A percentile compares a stretch with the other conserved stretches of the same genome.
phyloP scores from a whole-genome alignment of 345 rosid genomes.

The Boechera retrofracta region DNA sequence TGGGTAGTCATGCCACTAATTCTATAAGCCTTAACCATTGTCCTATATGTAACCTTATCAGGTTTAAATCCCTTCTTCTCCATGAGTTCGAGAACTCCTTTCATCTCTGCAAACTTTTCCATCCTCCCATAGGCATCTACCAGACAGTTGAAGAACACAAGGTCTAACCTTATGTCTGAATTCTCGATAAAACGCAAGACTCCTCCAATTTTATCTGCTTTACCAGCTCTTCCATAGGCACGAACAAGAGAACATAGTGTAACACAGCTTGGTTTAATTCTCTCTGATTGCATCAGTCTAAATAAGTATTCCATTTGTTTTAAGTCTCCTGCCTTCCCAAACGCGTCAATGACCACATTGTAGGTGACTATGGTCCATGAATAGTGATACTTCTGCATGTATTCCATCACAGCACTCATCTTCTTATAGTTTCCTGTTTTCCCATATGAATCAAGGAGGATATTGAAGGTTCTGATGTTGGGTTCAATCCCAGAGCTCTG shows the following conservation, averaged over 20 bases:
- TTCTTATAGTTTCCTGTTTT: slow-evolving; percentile 75
- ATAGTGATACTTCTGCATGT: slow-evolving; percentile 89
- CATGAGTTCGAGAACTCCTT: slow-evolving; percentile 77
- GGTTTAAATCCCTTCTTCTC: slow-evolving; percentile 72
- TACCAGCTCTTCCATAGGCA: slow-evolving; percentile 76
- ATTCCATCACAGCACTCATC: slow-evolving; percentile 94
- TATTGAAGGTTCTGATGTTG: slow-evolving; percentile 83
- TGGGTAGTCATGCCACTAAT: slow-evolving; percentile 68
- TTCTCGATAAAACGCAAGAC: slow-evolving; percentile 80
- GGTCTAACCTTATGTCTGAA: slow-evolving; percentile 73
- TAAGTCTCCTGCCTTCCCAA: slow-evolving; percentile 83
- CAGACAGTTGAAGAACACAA: slow-evolving; percentile 83
- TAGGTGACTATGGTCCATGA: slow-evolving; percentile 97
- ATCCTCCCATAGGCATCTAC: slow-evolving; percentile 89
- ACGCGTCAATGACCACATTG: slow-evolving; percentile 88
- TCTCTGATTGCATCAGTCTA: slow-evolving; percentile 83
- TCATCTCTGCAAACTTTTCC: slow-evolving; percentile 90
- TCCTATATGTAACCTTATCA: slow-evolving; percentile 78
- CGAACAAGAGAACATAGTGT: slow-evolving; percentile 86
- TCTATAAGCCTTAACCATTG: slow-evolving; percentile 82
- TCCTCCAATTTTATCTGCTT: slow-evolving; percentile 69
- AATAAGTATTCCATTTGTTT: slow-evolving; percentile 91
- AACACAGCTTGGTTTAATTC: slow-evolving; percentile 82
- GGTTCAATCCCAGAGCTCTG: slow-evolving; percentile 91
- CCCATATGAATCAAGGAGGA: slow-evolving; percentile 85